Evolutionary conservation across 208 protist species (phyloP).

Genomic region (Plasmodiophora brassicae): DNA sequence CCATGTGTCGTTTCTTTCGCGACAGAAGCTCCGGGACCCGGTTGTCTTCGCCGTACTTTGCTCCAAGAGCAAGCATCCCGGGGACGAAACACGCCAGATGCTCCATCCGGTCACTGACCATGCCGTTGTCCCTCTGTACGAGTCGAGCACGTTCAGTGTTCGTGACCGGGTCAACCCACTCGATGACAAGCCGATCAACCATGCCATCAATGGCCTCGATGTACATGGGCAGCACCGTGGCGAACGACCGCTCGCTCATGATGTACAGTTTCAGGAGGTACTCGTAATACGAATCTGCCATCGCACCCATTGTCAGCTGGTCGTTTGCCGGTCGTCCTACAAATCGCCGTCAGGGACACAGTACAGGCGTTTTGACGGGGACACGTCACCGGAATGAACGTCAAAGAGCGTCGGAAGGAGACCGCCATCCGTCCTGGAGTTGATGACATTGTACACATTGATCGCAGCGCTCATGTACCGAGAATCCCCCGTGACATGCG

Average conservation of each 20-base stretch:
- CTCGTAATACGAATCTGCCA: slow-evolving; percentile 67
- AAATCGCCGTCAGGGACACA: neutral
- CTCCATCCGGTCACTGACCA: slow-evolving; percentile 42
- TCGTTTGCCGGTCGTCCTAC: neutral
- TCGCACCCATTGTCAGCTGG: slow-evolving; percentile 53
- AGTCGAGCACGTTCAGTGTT: neutral
- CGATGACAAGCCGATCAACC: neutral
- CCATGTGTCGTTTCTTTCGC: neutral
- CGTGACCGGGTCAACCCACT: neutral
- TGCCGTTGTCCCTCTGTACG: neutral
- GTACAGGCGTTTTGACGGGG: neutral
- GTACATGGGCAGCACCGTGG: neutral
- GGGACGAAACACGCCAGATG: slow-evolving; percentile 57
- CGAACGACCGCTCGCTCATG: neutral
- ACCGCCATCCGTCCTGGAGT: neutral
- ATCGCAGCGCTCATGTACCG: neutral
- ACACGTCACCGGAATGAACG: neutral
- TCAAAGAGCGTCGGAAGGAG: neutral
- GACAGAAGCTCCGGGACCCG: neutral
- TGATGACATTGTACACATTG: neutral
- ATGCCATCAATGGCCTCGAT: neutral
- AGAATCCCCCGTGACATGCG: neutral
- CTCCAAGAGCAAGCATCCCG: slow-evolving; percentile 52
- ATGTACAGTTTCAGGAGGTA: slow-evolving; percentile 64
- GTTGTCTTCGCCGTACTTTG: neutral